These are phyloP conservation scores for Peterozyma toletana DNA, from an alignment of 805 yeast genomes.

Conservation along the genomic window DNA sequence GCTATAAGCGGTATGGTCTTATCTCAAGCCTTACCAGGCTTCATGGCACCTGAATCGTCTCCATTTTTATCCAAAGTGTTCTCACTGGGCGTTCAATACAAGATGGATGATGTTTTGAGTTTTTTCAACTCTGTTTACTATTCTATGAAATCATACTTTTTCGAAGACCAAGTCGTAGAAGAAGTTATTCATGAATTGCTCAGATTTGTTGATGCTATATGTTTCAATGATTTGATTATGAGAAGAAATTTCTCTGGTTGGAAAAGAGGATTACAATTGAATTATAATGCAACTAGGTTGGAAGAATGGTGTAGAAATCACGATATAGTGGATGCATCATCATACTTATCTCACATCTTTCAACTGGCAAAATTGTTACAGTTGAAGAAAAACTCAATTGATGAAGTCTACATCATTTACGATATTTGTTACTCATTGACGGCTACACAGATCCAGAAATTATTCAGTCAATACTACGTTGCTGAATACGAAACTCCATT, in stretches of 20 bases:
- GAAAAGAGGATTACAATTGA: conserved; percentile 96
- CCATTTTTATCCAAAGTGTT: conserved; percentile 83
- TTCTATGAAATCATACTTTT: conserved; percentile 86
- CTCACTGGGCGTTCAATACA: conserved; percentile 61
- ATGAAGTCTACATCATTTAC: conserved; percentile 85
- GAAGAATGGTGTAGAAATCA: conserved; percentile 99
- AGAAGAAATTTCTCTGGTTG: conserved; percentile 90
- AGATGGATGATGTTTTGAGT: conserved; percentile 91
- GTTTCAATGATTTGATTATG: conserved; percentile 94
- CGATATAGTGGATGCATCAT: conserved; percentile 80
- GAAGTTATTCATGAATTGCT: conserved; percentile 80
- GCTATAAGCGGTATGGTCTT: conserved; percentile 92
- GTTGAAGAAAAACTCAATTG: conserved; percentile 80
- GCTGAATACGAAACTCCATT: conserved; percentile 96
- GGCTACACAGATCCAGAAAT: conserved; percentile 92
- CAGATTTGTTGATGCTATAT: conserved; percentile 81
- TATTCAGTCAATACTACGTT: conserved; percentile 79
- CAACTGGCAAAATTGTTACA: conserved; percentile 93
- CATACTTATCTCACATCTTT: conserved; percentile 75
- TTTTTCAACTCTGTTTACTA: conserved; percentile 86
- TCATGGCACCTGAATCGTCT: conserved; percentile 75
- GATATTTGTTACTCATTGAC: conserved; percentile 92
- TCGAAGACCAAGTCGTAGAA: conserved; percentile 78
- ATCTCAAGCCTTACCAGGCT: conserved; percentile 94
- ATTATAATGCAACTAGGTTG: conserved; percentile 90